Evolutionary conservation across 2,329 filamentous ascomycete species (phyloP).

Genomic region (Didymella sp.): DNA sequence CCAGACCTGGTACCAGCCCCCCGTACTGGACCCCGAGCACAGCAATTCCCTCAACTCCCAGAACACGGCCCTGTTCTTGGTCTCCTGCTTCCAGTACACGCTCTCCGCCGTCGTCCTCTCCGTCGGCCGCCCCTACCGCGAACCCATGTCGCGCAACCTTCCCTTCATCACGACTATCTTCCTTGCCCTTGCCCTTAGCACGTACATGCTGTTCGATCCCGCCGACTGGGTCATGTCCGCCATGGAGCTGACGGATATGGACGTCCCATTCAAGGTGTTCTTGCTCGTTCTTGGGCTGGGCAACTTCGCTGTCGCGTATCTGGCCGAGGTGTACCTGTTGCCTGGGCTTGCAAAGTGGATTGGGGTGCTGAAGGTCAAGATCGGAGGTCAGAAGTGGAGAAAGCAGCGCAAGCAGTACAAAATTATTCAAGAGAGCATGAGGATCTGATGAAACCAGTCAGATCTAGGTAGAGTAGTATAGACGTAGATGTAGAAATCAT

Average conservation of each 20-base stretch:
- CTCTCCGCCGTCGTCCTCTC: constrained; percentile 87
- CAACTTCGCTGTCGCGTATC: constrained; percentile 74
- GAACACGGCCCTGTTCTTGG: constrained; percentile 87
- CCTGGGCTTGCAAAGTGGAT: constrained; percentile 71
- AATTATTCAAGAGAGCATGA: constrained; percentile 60
- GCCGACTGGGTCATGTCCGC: constrained; percentile 70
- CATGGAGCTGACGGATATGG: constrained; percentile 88
- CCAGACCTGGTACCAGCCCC: constrained; percentile 86
- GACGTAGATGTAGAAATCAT: background rate
- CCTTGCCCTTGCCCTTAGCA: constrained; percentile 69
- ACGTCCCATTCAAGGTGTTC: constrained; percentile 73
- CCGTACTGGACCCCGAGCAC: constrained; percentile 76
- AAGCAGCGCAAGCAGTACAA: constrained; percentile 90
- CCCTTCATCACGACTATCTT: constrained; percentile 84
- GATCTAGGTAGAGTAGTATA: background rate
- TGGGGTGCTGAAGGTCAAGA: constrained; percentile 66
- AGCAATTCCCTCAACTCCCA: constrained; percentile 90
- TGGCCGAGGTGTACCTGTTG: constrained; percentile 75
- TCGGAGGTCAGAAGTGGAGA: constrained; percentile 54
- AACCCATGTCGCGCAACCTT: constrained; percentile 78
- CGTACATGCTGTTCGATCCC: constrained; percentile 83
- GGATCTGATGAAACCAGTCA: too few species aligned
- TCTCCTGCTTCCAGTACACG: constrained; percentile 95
- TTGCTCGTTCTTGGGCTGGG: constrained; percentile 72
- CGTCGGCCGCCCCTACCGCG: constrained; percentile 88